Percentiles rank a stretch among this genome's conserved stretches.
Evolutionary conservation across 768 basidiomycete genomes (phyloP).

Genomic region (Trametopsis cervina): DNA sequence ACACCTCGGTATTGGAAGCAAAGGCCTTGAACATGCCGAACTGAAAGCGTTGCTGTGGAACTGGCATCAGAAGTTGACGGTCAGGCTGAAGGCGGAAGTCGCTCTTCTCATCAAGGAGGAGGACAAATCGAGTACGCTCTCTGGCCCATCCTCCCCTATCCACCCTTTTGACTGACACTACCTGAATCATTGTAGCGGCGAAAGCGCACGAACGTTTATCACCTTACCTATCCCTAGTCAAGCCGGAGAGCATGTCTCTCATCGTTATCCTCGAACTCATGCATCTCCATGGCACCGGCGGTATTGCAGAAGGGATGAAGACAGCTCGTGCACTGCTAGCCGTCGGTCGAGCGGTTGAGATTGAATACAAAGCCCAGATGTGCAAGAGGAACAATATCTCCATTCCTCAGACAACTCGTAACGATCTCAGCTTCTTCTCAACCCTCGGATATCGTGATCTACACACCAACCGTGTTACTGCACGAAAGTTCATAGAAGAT

Average conservation of each 20-base stretch:
- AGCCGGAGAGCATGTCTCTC: constrained; percentile 73
- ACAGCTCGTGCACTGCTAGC: constrained; percentile 73
- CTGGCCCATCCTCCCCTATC: background rate
- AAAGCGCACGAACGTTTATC: constrained; percentile 30
- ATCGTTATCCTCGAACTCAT: constrained; percentile 88
- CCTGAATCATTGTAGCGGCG: background rate
- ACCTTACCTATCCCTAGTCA: constrained; percentile 72
- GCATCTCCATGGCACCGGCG: constrained; percentile 70
- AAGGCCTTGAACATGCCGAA: constrained; percentile 37
- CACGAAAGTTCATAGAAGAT: constrained; percentile 56
- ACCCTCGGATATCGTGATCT: constrained; percentile 53
- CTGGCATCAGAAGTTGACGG: constrained; percentile 65
- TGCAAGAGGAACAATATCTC: constrained; percentile 56
- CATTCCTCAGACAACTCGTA: constrained; percentile 18
- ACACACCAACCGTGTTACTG: constrained; percentile 57
- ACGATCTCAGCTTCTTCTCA: constrained; percentile 44
- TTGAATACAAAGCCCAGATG: constrained; percentile 84
- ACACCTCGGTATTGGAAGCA: constrained; percentile 46
- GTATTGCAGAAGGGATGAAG: constrained; percentile 84
- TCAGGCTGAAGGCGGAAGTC: constrained; percentile 45
- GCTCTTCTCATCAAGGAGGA: constrained; percentile 36
- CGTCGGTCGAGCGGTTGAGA: constrained; percentile 81
- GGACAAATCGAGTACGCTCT: constrained; percentile 19
- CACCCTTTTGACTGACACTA: background rate
- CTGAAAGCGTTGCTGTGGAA: constrained; percentile 81